Evolutionary conservation across 176 grass and related monocot genomes (phyloP).

Genomic region (Lolium rigidum): DNA sequence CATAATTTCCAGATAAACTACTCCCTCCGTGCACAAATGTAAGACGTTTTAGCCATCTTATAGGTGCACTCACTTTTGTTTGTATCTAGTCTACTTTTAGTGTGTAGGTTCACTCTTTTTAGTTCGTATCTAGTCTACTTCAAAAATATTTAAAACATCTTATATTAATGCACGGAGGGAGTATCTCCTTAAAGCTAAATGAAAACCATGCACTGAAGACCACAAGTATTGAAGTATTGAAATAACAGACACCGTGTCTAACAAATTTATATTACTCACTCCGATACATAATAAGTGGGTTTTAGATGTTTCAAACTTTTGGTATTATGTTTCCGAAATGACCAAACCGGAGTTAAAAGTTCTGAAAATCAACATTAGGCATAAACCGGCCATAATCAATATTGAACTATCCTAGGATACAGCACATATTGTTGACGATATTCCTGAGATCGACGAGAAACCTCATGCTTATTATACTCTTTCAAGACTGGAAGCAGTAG

Average conservation of each 20-base stretch:
- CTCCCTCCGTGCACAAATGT: no score
- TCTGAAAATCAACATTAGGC: slow-evolving; percentile 24
- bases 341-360: slow-evolving; percentile 9
- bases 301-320: not conserved
- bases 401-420: slow-evolving; percentile 31
- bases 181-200: slow-evolving; percentile 30
- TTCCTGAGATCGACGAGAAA: slow-evolving; percentile 22
- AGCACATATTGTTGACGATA: slow-evolving; percentile 33
- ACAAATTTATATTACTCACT: no score
- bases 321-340: not conserved
- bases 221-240: not conserved
- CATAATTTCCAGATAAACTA: slow-evolving; percentile 35
- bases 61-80: no score
- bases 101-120: no score
- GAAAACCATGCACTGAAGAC: slow-evolving; percentile 16
- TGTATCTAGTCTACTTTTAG: no score
- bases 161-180: no score
- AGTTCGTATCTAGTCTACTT: no score
- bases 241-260: not conserved
- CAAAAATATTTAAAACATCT: no score
- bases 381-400: slow-evolving; percentile 18
- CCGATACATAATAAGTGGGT: no score
- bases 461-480: slow-evolving; percentile 95
- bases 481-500: slow-evolving; percentile 91
- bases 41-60: no score